A percentile compares a stretch with the other conserved stretches of the same genome.
These are phyloP conservation scores for Trametes punicea DNA, from an alignment of 768 basidiomycete genomes.

Conservation along the genomic window DNA sequence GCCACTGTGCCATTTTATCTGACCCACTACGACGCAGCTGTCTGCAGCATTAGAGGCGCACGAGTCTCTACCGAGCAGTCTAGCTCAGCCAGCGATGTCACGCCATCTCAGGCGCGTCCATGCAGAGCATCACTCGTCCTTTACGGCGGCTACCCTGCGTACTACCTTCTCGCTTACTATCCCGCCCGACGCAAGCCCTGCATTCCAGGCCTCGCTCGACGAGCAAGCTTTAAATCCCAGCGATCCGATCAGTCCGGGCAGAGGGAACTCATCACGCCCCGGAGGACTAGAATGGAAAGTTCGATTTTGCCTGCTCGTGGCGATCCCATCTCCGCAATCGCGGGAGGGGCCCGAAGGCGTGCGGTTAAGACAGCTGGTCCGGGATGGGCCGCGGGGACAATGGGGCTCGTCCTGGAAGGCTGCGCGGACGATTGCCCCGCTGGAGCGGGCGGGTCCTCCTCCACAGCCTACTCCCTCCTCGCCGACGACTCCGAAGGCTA, in stretches of 20 bases:
- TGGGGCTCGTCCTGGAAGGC: slow-evolving; percentile 74
- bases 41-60: slow-evolving; percentile 89
- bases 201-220: slow-evolving; percentile 54
- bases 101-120: slow-evolving; percentile 69
- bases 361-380: slow-evolving; percentile 47
- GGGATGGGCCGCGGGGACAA: slow-evolving; percentile 60
- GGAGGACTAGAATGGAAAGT: slow-evolving; percentile 94
- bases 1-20: background rate
- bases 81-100: slow-evolving; percentile 45
- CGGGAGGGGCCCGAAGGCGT: slow-evolving; percentile 48
- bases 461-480: slow-evolving; percentile 23
- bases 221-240: slow-evolving; percentile 38
- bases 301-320: slow-evolving; percentile 80
- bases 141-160: slow-evolving; percentile 67
- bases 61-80: slow-evolving; percentile 69
- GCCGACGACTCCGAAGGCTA: slow-evolving; percentile 18
- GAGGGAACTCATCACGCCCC: slow-evolving; percentile 23
- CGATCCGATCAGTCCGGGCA: slow-evolving; percentile 21
- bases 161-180: slow-evolving; percentile 90
- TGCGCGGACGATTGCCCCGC: slow-evolving; percentile 52
- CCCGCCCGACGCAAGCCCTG: slow-evolving; percentile 86
- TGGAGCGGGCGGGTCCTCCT: slow-evolving; percentile 40
- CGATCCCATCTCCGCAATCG: slow-evolving; percentile 51
- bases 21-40: slow-evolving; percentile 45
- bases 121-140: slow-evolving; percentile 80